Conservation (phyloP, 1,284 basidiomycete genomes). For the Rhodofomes roseus region DNA sequence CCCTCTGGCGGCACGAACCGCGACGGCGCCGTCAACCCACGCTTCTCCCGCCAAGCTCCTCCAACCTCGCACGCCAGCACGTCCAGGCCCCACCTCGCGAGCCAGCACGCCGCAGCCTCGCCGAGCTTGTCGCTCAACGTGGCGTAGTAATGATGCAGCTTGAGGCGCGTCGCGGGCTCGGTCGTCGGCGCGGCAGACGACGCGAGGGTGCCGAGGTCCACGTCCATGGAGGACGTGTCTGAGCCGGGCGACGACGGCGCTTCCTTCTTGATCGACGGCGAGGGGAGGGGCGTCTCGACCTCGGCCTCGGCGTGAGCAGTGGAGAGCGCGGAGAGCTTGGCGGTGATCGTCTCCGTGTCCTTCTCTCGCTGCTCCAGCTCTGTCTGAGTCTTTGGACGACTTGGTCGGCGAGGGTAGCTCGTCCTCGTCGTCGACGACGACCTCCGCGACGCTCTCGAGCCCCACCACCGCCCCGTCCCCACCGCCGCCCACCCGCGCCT, state of each 20-base stretch:
- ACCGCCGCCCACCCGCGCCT: slow-evolving; percentile 40
- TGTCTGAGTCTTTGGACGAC: background rate
- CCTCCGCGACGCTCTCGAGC: slow-evolving; percentile 64
- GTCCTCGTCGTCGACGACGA: slow-evolving; percentile 29
- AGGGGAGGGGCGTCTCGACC: background rate
- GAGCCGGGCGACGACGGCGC: slow-evolving; percentile 33
- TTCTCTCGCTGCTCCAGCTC: background rate
- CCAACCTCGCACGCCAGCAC: slow-evolving; percentile 62
- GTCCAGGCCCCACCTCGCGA: slow-evolving; percentile 82
- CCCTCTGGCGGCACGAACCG: background rate
- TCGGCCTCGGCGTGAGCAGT: background rate
- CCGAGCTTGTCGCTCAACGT: slow-evolving; percentile 86
- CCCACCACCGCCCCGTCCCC: slow-evolving; percentile 55
- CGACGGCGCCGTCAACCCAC: slow-evolving; percentile 19
- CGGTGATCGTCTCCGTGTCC: slow-evolving; percentile 14
- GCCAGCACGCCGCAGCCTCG: slow-evolving; percentile 86
- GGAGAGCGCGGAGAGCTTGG: slow-evolving; percentile 19
- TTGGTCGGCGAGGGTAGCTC: background rate
- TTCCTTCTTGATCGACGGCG: slow-evolving; percentile 21
- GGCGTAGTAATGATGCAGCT: slow-evolving; percentile 67
- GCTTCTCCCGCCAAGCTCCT: slow-evolving; percentile 3
- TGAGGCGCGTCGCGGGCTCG: background rate
- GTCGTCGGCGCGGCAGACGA: background rate
- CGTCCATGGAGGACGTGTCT: slow-evolving; percentile 23
- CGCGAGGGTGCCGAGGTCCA: background rate